Base-by-base conservation (phyloP, 2,329 filamentous ascomycete species). In the Fusarium euwallaceae region DNA sequence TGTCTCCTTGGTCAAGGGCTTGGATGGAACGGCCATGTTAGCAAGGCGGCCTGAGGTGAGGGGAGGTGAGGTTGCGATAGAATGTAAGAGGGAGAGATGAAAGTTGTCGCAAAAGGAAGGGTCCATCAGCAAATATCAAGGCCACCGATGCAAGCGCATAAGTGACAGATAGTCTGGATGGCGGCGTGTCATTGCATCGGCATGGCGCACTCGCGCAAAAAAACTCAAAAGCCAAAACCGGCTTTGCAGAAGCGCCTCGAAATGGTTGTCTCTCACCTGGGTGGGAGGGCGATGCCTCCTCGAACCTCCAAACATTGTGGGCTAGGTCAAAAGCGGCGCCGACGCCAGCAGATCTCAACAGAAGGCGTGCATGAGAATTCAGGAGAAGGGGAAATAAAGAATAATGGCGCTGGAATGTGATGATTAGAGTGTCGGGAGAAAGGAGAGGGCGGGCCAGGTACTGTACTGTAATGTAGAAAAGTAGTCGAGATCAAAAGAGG, bases 1-100 rank as follows among this genome's bases (percentile, higher is more conserved):
- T 66, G 92, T 92, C 67, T 89, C 86, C 72, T 88, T 86, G 68
- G 89, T 92, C 70, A 92, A 85, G 75, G 91, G 90, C 91, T 94
- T 83, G 74, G 69, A 80, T 62, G 76, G 73, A 64, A 70, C 61
- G 22, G 70, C 71, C 73, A 78, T 78, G 72, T 81, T 77, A 80
- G 78, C 73, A 53, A 61, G 64, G 60, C 27, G 63, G 60, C 27
- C 45, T 67, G 43, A 16, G 61, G 43, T 37, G 45, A 24, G 14
- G 34, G 6, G 12, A 34, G 36, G 36, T 8, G 43, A 48, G 39
- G 32, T n/a, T 37, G 55, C 9, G 55, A 67, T 55, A 48, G 55
- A 32, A 27, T 64, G 60, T 34, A 45, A 36, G 14, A 59, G 22
- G 62, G 60, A 29, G 55, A 8, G 37, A 62, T 29, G 29, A 22